Evolutionary conservation across 1,284 basidiomycete genomes (phyloP), one percentile per base, ranked within the genome.

Genomic region (Leccinum pallidistipes): DNA sequence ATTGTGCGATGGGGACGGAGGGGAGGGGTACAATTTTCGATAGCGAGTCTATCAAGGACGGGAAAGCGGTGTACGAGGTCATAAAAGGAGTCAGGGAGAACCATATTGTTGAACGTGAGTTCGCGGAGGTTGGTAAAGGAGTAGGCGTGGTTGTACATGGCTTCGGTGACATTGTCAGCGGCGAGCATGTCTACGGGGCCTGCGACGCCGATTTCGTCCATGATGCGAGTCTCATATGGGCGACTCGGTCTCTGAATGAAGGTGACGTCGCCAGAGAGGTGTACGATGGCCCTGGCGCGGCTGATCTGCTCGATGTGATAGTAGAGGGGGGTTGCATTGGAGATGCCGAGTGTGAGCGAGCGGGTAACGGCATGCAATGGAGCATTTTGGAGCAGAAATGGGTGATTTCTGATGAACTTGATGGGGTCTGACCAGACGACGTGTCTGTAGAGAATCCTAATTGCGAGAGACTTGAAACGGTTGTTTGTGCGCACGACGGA

Each of bases 1-100:
- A 34, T n/a, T 6, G 66, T 64, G 32, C 62, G 38, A 31, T 38
- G 59, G 0, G 67, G 64, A 5, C 62, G 66, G 12, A 65, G 24
- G 1, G 74, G 73, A 31, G 75, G 65, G 1, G 75, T 68, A 56
- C 79, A 80, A 36, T 71, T 68, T 52, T 79, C 77, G 60, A 79
- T 64, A 18, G 68, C 67, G 18, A 79, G 71, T 4, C 64, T 71
- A 24, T 76, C 72, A 16, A 80, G 72, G 3, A 52, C 55, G 4
- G 76, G 72, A 14, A 80, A 73, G 49, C 40, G 32, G 64, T 79
- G 76, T 5, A 79, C 67, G 36, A 77, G 62, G 0, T 55, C 58
- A 54, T 78, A 75, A 34, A 80, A 73, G 2, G 64, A 21, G 40
- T 75, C 68, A 0, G 74, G 69, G 56, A 80, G 67, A 32, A 75